Percentiles rank a stretch among this genome's conserved stretches.
These are phyloP conservation scores for Schizochytrium sp. DNA, from an alignment of 108 stramenopile genomes.

Conservation along the genomic window DNA sequence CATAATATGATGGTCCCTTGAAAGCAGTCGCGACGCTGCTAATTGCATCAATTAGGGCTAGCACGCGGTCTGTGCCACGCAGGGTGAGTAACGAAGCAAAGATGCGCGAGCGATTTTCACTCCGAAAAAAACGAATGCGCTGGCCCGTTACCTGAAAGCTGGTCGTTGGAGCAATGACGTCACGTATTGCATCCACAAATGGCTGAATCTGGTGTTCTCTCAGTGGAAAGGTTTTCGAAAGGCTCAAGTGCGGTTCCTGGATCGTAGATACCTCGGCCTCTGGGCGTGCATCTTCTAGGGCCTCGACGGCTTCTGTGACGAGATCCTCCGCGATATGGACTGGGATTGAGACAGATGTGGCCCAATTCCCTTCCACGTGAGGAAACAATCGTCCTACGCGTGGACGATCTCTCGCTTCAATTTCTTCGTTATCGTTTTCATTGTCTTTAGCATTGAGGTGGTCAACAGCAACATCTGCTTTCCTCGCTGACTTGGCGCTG, in stretches of 20 bases:
- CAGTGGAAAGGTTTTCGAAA: not conserved
- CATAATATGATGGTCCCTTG: not conserved
- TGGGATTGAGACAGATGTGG: not conserved
- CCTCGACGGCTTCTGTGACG: not conserved
- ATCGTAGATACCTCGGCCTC: not conserved
- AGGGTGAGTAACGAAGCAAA: not conserved
- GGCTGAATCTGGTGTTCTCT: not conserved
- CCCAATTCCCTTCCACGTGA: not conserved
- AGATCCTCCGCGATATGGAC: not conserved
- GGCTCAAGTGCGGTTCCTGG: not conserved
- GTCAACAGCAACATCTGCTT: too few species aligned
- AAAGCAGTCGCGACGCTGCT: not conserved
- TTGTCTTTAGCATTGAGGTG: too few species aligned
- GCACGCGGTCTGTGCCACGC: not conserved
- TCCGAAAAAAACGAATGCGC: not conserved
- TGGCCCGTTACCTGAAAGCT: not conserved
- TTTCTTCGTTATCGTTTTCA: too few species aligned
- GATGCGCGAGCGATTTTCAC: not conserved
- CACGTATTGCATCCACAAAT: not conserved
- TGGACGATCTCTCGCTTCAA: too few species aligned
- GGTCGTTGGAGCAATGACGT: not conserved
- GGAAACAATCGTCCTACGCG: not conserved
- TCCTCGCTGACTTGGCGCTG: too few species aligned
- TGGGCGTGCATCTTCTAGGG: not conserved
- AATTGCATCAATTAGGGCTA: not conserved